Evolutionary conservation across 495 filamentous ascomycete genomes (phyloP), one percentile per base, ranked within the genome.

Genomic region (Talaromyces nanjingensis): DNA sequence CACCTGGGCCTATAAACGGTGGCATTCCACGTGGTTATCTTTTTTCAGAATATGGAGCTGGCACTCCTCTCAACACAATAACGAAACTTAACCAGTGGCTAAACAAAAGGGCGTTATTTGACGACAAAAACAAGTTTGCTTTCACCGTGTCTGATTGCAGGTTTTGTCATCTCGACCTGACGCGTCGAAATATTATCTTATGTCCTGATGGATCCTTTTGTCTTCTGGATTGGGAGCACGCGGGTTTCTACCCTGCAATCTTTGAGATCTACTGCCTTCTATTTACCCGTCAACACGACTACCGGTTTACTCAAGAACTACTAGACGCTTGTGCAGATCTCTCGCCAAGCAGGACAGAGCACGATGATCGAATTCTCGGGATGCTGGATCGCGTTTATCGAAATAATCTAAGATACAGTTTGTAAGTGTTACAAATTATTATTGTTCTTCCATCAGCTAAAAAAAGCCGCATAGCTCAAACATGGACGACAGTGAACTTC

Each of bases 161-260:
- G 25, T n/a, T 57, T 64, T 64, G 62, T 34, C 54, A 59, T 11
- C 62, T 64, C 22, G 62, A 64, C 8, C 54, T 64, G n/a, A 25
- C 9, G 4, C 29, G 54, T 42, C 52, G 55, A 9, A 59, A 64
- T 31, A 64, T 59, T 7, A 64, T 57, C 14, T 18, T 59, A 12
- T 58, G 37, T 20, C 8, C 33, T 8, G 63, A 59, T 31, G 52
- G 53, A 31, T 59, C 54, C 16, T 31, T 64, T 47, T 64, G 53
- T 31, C 52, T 64, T 5, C 53, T 64, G 14, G 63, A 64, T 24
- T 64, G 63, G 63, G 63, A 47, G 53, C 33, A 58, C 22, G 52
- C 63, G 2, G 54, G 63, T 14, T 47, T 64, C 27, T 64, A 57
- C 47, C 53, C 63, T 45, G 12, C 53, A 18, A 16, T 59, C 14